Base-by-base conservation (phyloP, 2,329 filamentous ascomycete genomes). In the Mycosphaerella sp. region DNA sequence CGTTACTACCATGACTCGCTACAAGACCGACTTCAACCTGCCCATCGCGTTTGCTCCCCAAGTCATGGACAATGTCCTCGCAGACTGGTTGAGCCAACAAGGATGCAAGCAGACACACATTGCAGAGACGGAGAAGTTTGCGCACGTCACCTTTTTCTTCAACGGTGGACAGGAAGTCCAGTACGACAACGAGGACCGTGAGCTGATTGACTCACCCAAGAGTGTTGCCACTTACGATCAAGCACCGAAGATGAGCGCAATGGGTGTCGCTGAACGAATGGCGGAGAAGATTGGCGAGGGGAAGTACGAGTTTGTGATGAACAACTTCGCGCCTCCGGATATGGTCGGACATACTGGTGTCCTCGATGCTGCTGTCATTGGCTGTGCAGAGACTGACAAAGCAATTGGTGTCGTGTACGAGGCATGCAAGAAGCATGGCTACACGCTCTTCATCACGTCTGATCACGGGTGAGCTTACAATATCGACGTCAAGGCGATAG, bases 121-220 rank as follows among this genome's bases (percentile, higher is more conserved):
- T 62, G 93, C 93, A 51, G 93, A 98, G 80, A 98, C 93, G 2
- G 93, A 98, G 73, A 98, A 98, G 78, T 98, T 98, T 72, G 93
- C 93, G 32, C 93, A 98, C 75, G 93, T 98, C 59, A 97, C 93
- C 51, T 97, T 97, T 81, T 97, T 97, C 81, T 97, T 97, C 84
- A 98, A 98, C 75, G 93, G 93, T 52, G 93, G 93, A 67, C 87
- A 95, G 47, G 93, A 98, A 77, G 95, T 96, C 77, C 87, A 88
- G 58, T 98, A 96, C 74, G 83, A 86, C 48, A 85, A 89, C 42
- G 93, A 98, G 75, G 83, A 85, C 57, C 87, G 93, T 60, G 93
- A 98, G 66, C 86, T 95, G 77, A 90, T 98, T 41, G 84, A 89
- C 44, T 95, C 89, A 43, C 95, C 95, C 71, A 91, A 86, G 78